Base-by-base conservation (phyloP, 1,284 basidiomycete species). In the Malassezia cuniculi region DNA sequence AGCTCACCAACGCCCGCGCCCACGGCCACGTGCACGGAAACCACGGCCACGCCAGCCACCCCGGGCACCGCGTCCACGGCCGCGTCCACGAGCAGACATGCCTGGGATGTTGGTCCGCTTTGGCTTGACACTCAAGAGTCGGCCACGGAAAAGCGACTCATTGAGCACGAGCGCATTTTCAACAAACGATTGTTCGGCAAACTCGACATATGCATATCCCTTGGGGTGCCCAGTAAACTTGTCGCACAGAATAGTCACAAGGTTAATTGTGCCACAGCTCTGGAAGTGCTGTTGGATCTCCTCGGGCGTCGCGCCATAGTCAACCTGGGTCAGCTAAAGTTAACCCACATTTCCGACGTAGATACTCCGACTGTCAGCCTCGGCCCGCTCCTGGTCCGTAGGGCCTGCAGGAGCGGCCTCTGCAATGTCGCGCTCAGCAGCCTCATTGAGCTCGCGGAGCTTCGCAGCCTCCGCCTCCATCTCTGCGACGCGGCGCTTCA, bases 211-310 rank as follows among this genome's bases (percentile, higher is more conserved):
- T 36, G 90, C 90, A 71, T 84, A 99, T 32, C 90, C 93, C 78
- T 95, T 97, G 27, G 93, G 90, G 73, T 95, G 90, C 30, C 93
- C 93, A 12, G 90, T 95, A 69, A 94, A 97, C 72, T 97, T 97
- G 75, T 99, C 93, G 70, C 93, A 97, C 18, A 97, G 77, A 61
- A 99, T 99, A 0, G 93, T 99, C 34, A 99, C 87, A 57, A 93
- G 79, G 72, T 99, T 97, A 70, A 99, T 97, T 15, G 84, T 89
- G 5, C 93, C 93, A 66, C 89, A 95, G 18, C 87, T 80, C 66
- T 87, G 83, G 72, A 99, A 99, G 69, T 97, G 93, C 29, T 77
- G 79, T 71, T 97, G 93, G 41, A 99, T 87, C 69, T 99, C 93
- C 70, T 97, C 93, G 11, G 93, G 93, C 19, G 93, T 94, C 6